Evolutionary conservation across 164 flowering plant genomes (phyloP).

Genomic region (Umbilicus rupestris): DNA sequence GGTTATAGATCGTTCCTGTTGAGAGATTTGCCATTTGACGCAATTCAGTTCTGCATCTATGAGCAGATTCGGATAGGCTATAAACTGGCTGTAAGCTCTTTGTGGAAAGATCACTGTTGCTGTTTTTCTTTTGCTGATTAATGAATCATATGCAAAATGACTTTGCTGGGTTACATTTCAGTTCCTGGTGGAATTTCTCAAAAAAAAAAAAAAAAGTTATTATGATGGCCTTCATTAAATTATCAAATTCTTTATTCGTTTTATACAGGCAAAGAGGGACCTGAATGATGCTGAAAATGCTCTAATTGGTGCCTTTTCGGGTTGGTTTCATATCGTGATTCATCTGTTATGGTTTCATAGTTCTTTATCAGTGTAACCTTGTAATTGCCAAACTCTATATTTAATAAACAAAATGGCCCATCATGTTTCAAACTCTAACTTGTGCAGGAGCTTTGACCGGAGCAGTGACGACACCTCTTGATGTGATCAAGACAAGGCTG

Average conservation of each 20-base stretch:
- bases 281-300: slow-evolving; percentile 88
- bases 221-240: not conserved
- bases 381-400: not conserved
- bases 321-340: slow-evolving; percentile 21
- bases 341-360: not conserved
- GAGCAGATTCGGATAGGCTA: slow-evolving; percentile 95
- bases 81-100: slow-evolving; percentile 60
- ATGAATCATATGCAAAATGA: not conserved
- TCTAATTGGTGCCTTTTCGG: slow-evolving; percentile 92
- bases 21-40: slow-evolving; percentile 97
- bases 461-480: slow-evolving; percentile 91
- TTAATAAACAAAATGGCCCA: not conserved
- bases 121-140: not conserved
- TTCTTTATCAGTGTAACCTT: too few relatives aligned
- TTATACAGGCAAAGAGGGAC: slow-evolving; percentile 63
- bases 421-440: not conserved
- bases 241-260: slow-evolving; percentile 4
- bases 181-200: not conserved
- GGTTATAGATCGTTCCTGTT: slow-evolving; percentile 89
- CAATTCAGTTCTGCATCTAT: slow-evolving; percentile 91
- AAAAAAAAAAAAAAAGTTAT: not conserved
- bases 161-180: not conserved
- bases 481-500: slow-evolving; percentile 92
- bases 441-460: slow-evolving; percentile 80
- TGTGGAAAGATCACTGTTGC: not conserved